phyloP scores from a whole-genome alignment of 352 stramenopile genomes.

The Thraustochytrium sp. region DNA sequence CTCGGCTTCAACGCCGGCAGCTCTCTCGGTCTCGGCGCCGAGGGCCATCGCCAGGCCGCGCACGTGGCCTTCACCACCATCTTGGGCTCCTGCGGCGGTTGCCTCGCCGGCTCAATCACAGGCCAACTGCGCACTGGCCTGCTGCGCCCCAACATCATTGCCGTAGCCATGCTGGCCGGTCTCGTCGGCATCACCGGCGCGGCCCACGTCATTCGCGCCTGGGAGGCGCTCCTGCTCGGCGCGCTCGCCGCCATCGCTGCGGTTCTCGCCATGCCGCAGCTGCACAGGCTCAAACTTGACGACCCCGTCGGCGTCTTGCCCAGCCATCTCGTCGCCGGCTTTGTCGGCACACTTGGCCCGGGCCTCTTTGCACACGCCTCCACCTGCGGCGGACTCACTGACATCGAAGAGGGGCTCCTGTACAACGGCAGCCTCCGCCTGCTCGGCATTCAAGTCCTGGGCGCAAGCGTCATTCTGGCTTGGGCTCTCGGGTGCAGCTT shows the following conservation, averaged over 20 bases:
- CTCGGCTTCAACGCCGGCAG: constrained; percentile 41
- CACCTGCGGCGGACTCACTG: neutral
- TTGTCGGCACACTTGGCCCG: neutral
- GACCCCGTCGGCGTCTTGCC: constrained; percentile 27
- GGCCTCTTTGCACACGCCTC: neutral
- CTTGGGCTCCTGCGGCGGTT: neutral
- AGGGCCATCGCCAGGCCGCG: neutral
- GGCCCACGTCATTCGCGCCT: neutral
- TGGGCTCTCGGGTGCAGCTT: neutral
- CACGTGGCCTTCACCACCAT: constrained; percentile 16
- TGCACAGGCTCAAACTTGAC: constrained; percentile 9
- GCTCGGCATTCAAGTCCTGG: constrained; percentile 18
- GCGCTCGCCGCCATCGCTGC: neutral
- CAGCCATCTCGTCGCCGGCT: neutral
- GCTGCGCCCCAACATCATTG: neutral
- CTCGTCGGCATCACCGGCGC: constrained; percentile 10
- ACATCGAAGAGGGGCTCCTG: neutral
- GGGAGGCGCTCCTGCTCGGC: neutral
- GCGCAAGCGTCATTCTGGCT: neutral
- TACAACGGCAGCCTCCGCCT: neutral
- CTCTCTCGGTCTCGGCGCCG: neutral
- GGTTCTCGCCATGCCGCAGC: neutral
- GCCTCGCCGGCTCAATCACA: neutral
- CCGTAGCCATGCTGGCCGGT: neutral
- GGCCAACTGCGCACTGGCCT: neutral